phyloP scores from a whole-genome alignment of 2,329 filamentous ascomycete genomes.

The Xylariaceae sp. region DNA sequence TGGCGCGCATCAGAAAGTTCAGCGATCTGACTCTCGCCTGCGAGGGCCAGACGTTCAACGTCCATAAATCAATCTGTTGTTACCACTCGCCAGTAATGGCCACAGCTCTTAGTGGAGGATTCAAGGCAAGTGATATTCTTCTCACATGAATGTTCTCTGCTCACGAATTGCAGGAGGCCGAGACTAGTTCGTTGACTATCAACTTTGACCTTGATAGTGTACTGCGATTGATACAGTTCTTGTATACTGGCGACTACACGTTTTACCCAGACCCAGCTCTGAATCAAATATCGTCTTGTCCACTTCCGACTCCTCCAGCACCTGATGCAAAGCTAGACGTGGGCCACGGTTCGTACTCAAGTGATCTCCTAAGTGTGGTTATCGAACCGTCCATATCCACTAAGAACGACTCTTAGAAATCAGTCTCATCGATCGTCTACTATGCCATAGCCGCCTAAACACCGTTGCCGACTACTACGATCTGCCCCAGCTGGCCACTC shows the following conservation, averaged over 20 bases:
- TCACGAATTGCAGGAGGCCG: conserved; percentile 2
- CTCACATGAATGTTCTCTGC: background rate
- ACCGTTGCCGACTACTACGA: conserved; percentile 10
- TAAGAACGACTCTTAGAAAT: no score
- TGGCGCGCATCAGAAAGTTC: conserved; percentile 1
- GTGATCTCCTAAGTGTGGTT: no score
- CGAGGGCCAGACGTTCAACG: conserved; percentile 1
- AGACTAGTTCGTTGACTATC: background rate
- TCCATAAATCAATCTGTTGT: conserved; percentile 5
- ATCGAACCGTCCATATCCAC: no score
- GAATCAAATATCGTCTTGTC: background rate
- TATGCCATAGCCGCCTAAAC: conserved; percentile 7
- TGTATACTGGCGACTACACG: conserved; percentile 7
- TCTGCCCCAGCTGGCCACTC: background rate
- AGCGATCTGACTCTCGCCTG: conserved; percentile 4
- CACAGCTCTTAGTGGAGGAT: conserved; percentile 1
- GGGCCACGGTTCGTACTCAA: no score
- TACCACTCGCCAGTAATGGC: conserved; percentile 7
- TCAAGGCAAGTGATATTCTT: conserved; percentile 1
- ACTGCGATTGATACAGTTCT: conserved; percentile 5
- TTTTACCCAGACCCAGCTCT: background rate
- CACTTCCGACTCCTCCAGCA: background rate
- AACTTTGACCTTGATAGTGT: conserved; percentile 6
- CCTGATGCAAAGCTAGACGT: no score
- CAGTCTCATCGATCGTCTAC: background rate